Conservation (phyloP, 805 yeast species). For the Geotrichum ghanense region DNA sequence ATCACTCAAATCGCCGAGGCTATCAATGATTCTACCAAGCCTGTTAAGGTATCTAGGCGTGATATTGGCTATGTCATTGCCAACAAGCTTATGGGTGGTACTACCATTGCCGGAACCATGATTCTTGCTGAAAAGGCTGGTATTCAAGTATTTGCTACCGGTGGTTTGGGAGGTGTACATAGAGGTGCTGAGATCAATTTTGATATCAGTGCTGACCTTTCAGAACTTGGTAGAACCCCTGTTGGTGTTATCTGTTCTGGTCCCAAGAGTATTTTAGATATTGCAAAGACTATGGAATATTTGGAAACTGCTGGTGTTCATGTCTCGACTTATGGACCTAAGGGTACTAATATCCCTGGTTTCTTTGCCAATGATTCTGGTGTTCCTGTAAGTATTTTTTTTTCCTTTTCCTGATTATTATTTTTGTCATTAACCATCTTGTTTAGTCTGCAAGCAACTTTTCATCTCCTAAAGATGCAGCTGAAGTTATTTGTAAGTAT, state of each 20-base stretch:
- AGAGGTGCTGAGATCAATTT: slow-evolving; percentile 61
- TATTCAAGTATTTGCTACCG: slow-evolving; percentile 79
- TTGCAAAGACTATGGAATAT: slow-evolving; percentile 70
- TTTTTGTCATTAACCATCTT: too few relatives aligned
- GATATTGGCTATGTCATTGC: slow-evolving; percentile 69
- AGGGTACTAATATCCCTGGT: slow-evolving; percentile 57
- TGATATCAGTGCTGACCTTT: slow-evolving; percentile 82
- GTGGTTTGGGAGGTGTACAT: slow-evolving; percentile 90
- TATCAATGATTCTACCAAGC: slow-evolving; percentile 8
- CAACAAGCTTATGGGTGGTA: slow-evolving; percentile 60
- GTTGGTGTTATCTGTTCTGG: slow-evolving; percentile 91
- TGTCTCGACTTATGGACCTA: slow-evolving; percentile 55
- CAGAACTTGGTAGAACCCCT: slow-evolving; percentile 72
- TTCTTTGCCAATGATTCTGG: slow-evolving; percentile 74
- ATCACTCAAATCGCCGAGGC: slow-evolving; percentile 37
- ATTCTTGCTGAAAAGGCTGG: slow-evolving; percentile 66
- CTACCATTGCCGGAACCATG: slow-evolving; percentile 86
- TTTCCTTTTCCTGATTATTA: background rate
- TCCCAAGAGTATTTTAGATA: slow-evolving; percentile 76
- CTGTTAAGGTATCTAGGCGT: slow-evolving; percentile 63
- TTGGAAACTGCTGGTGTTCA: slow-evolving; percentile 86
- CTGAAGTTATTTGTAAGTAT: slow-evolving; percentile 39
- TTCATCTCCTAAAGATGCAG: slow-evolving; percentile 44
- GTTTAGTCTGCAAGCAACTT: slow-evolving; percentile 52
- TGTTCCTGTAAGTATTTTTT: slow-evolving; percentile 23